Evolutionary conservation across 495 filamentous ascomycete genomes (phyloP).

Genomic region (Aspergillus nidulans): DNA sequence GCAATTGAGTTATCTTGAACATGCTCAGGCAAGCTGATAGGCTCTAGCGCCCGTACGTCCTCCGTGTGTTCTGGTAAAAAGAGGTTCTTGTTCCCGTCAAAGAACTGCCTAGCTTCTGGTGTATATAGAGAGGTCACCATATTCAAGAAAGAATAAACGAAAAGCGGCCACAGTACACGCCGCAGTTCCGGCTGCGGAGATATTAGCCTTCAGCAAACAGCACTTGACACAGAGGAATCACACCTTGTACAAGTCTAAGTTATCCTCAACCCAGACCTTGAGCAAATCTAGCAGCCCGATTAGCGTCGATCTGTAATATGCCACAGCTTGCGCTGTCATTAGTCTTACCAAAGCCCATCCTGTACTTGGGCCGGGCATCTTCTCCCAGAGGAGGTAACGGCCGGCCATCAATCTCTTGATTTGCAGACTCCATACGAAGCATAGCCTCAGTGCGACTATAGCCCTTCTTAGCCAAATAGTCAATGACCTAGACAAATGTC

Average conservation of each 20-base stretch:
- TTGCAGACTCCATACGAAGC: constrained; percentile 83
- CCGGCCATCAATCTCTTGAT: constrained; percentile 70
- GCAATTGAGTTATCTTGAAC: constrained; percentile 64
- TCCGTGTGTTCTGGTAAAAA: constrained; percentile 75
- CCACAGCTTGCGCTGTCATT: background rate
- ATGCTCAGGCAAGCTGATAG: constrained; percentile 71
- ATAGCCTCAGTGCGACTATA: constrained; percentile 90
- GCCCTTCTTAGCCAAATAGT: constrained; percentile 94
- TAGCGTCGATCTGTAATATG: background rate
- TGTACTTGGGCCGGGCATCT: constrained; percentile 68
- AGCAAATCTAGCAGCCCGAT: constrained; percentile 49
- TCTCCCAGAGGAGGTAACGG: constrained; percentile 65
- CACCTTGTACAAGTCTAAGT: constrained; percentile 89
- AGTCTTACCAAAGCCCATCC: constrained; percentile 59
- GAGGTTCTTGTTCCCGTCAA: constrained; percentile 57
- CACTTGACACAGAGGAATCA: constrained; percentile 4
- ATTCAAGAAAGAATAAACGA: constrained; percentile 86
- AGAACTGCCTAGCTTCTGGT: constrained; percentile 66
- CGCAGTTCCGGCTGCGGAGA: constrained; percentile 68
- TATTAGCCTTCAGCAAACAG: constrained; percentile 25
- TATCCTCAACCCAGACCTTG: constrained; percentile 79
- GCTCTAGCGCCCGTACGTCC: constrained; percentile 63
- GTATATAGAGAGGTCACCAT: constrained; percentile 69
- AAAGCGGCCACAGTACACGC: constrained; percentile 85
- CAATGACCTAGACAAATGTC: constrained; percentile 65